Evolutionary conservation across 495 filamentous ascomycete species (phyloP), one percentile per base, ranked within the genome.

Genomic region (Tuber umbilicatum): DNA sequence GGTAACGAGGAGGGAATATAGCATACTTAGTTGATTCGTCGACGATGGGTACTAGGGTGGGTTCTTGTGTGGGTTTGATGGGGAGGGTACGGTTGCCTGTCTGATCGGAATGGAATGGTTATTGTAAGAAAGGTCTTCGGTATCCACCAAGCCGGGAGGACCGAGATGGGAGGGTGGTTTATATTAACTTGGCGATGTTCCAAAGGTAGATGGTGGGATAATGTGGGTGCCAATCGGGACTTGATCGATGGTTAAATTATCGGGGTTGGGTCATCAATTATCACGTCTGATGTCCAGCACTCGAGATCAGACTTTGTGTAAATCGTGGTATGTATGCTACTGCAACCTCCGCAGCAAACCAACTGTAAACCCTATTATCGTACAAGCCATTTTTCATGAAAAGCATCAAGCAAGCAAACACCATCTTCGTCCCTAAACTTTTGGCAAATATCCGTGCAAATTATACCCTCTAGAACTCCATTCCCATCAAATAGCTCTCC

Each of bases 401-500:
- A 64, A 64, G 55, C 55, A 64, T 64, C 55, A 64, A 64, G 55
- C 27, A 64, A 64, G 55, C 55, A 64, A 64, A 64, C 55, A 12
- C 55, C n/a, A 31, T 35, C 55, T 6, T 17, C 12, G 14, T 17
- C 27, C 55, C 27, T 35, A 31, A 64, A 27, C 23, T 10, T 55
- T 27, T 55, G 47, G 23, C 70, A 55, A 68, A 72, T 68, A n/a
- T 35, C 55, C 27, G 38, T 50, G 47, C 45, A 41, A 68, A 75
- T 47, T 31, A 69, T 68, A 12, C 27, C 71, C 43, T 73, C 75
- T 85, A 90, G 73, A 92, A 90, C 71, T 96, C 94, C 89, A 97
- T 94, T 67, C 90, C 92, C 93, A 97, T 97, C 47, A 94, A 83
- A 83, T 92, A 93, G 82, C 93, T 94, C 86, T 99, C 95, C 72